Evolutionary conservation across 2,329 filamentous ascomycete species (phyloP).

Genomic region (Plenodomus biglobosus): DNA sequence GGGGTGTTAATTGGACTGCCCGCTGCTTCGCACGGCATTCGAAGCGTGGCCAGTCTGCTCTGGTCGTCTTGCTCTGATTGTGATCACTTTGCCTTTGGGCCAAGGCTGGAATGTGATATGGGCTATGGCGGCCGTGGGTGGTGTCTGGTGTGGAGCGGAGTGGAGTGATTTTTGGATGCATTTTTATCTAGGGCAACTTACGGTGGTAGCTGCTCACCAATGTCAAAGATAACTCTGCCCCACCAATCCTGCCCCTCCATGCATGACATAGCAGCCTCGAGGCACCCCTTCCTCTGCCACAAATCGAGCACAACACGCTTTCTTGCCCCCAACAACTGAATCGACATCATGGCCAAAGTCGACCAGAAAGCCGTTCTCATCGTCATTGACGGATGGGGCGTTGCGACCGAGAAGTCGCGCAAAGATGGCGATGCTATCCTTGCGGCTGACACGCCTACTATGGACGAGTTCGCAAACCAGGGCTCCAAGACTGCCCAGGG

Average conservation of each 20-base stretch:
- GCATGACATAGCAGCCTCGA: slow-evolving; percentile 6
- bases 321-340: slow-evolving; percentile 10
- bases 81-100: too few species aligned
- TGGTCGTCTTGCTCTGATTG: too few species aligned
- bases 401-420: slow-evolving; percentile 76
- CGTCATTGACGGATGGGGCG: slow-evolving; percentile 99
- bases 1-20: slow-evolving; percentile 21
- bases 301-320: not conserved
- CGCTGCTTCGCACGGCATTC: too few species aligned
- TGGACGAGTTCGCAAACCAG: slow-evolving; percentile 76
- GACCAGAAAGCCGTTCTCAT: slow-evolving; percentile 74
- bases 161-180: slow-evolving; percentile 27
- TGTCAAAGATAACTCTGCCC: slow-evolving; percentile 16
- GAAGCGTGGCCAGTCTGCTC: too few species aligned
- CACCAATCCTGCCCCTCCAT: slow-evolving; percentile 32
- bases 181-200: too few species aligned
- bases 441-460: slow-evolving; percentile 87
- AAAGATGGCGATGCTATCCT: slow-evolving; percentile 94
- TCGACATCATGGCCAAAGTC: slow-evolving; percentile 62
- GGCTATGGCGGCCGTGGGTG: slow-evolving; percentile 26
- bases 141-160: slow-evolving; percentile 18
- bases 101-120: too few species aligned
- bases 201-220: slow-evolving; percentile 5
- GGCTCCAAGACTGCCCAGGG: slow-evolving; percentile 75
- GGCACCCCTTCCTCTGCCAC: not conserved